These are phyloP conservation scores for Brassica carinata DNA, from an alignment of 345 rosid species.

Conservation along the genomic window DNA sequence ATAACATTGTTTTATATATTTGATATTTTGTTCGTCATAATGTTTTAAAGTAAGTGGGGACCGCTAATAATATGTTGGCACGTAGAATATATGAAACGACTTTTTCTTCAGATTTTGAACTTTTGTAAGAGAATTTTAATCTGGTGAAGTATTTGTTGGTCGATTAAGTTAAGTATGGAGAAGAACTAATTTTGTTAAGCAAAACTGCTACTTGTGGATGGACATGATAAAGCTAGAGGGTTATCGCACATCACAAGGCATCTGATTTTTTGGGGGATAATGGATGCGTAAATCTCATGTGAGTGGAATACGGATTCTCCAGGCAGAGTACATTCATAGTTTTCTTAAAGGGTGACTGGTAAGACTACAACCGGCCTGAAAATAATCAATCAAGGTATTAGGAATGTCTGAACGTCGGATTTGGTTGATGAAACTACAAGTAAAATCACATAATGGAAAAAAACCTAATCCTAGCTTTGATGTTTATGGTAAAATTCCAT, in stretches of 20 bases:
- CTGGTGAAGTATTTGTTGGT: conserved; percentile 22
- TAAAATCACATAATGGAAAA: neutral
- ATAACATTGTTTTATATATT: conserved; percentile 32
- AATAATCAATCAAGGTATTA: neutral
- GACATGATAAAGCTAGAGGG: conserved; percentile 18
- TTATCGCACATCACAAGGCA: conserved; percentile 7
- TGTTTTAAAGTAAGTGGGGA: conserved; percentile 30
- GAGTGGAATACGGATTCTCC: neutral
- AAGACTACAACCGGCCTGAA: neutral
- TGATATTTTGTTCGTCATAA: conserved; percentile 9
- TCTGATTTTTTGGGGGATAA: conserved; percentile 10
- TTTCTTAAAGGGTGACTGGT: neutral
- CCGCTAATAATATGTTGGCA: conserved; percentile 35
- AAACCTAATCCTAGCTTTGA: neutral
- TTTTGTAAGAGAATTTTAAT: conserved; percentile 8
- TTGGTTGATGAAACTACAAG: neutral
- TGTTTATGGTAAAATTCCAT: neutral
- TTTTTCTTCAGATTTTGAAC: conserved; percentile 23
- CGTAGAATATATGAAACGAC: conserved; percentile 27
- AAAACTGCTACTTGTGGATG: conserved; percentile 27
- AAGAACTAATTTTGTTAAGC: conserved; percentile 7
- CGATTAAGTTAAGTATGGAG: conserved; percentile 20
- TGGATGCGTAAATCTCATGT: conserved; percentile 6
- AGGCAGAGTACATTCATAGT: neutral
- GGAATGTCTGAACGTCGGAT: neutral